A percentile compares a stretch with the other conserved stretches of the same genome.
These are phyloP conservation scores for Sicyos baderoa DNA, from an alignment of 306 rosid genomes.

Conservation along the genomic window DNA sequence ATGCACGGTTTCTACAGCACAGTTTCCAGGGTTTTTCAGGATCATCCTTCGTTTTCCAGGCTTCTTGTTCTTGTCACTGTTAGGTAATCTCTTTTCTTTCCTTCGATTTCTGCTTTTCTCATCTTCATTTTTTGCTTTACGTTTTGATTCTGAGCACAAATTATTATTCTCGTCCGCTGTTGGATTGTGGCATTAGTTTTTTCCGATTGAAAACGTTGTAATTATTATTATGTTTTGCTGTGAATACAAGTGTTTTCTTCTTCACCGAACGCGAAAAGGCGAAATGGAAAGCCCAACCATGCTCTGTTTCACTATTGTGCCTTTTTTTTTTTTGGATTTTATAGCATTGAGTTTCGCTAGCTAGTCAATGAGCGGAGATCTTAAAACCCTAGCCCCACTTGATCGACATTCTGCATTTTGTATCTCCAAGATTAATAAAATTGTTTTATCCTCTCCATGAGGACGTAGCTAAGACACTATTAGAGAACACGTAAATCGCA, in stretches of 20 bases:
- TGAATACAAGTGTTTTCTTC: background rate
- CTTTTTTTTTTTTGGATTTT: background rate
- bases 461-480: no score
- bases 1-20: conserved; percentile 29
- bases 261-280: background rate
- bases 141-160: background rate
- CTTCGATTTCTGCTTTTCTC: background rate
- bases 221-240: background rate
- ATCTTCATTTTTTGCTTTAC: background rate
- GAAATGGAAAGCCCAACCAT: background rate
- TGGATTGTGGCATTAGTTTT: background rate
- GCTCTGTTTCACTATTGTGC: background rate
- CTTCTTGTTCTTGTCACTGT: conserved; percentile 55
- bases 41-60: conserved; percentile 41
- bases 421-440: no score
- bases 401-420: background rate
- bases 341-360: background rate
- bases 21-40: conserved; percentile 43
- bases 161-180: background rate
- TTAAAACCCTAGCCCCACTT: background rate
- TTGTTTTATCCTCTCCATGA: no score
- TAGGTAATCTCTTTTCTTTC: conserved; percentile 36
- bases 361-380: no score
- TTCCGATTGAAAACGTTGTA: background rate
- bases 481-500: no score